Percentiles rank a stretch among this genome's conserved stretches.
phyloP scores from a whole-genome alignment of 2,329 filamentous ascomycete species.

The Hymenoscyphus fructigenus region DNA sequence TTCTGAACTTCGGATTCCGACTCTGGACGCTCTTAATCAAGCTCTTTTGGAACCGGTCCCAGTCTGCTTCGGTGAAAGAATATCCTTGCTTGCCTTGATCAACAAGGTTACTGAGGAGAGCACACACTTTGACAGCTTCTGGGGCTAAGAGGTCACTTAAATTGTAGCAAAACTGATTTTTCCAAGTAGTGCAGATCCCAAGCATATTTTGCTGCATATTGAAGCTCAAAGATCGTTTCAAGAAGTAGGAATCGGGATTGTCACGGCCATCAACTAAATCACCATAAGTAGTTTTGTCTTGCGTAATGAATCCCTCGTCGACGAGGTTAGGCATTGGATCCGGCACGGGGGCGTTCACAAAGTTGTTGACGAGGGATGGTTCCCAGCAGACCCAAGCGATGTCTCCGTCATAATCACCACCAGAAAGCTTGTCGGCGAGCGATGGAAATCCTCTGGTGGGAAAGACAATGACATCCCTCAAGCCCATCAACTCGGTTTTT shows the following conservation, averaged over 20 bases:
- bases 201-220: slow-evolving; percentile 57
- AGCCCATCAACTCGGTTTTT: slow-evolving; percentile 57
- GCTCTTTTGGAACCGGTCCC: slow-evolving; percentile 38
- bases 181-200: slow-evolving; percentile 63
- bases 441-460: slow-evolving; percentile 59
- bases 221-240: slow-evolving; percentile 56
- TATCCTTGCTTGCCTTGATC: slow-evolving; percentile 58
- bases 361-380: slow-evolving; percentile 61
- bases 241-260: slow-evolving; percentile 41
- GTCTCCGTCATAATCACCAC: slow-evolving; percentile 82
- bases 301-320: slow-evolving; percentile 48
- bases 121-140: slow-evolving; percentile 50
- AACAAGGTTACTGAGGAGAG: slow-evolving; percentile 53
- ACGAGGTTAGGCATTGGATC: slow-evolving; percentile 44
- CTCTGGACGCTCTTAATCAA: background rate
- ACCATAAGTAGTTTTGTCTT: slow-evolving; percentile 44
- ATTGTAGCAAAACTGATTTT: slow-evolving; percentile 62
- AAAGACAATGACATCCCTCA: slow-evolving; percentile 83
- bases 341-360: slow-evolving; percentile 58
- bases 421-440: slow-evolving; percentile 69
- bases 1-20: background rate
- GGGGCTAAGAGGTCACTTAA: slow-evolving; percentile 49
- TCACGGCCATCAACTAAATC: slow-evolving; percentile 19
- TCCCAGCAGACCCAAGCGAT: slow-evolving; percentile 79
- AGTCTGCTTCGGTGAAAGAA: slow-evolving; percentile 46